These are phyloP conservation scores for Elsinoe australis DNA, from an alignment of 2,329 filamentous ascomycete genomes.

Conservation along the genomic window DNA sequence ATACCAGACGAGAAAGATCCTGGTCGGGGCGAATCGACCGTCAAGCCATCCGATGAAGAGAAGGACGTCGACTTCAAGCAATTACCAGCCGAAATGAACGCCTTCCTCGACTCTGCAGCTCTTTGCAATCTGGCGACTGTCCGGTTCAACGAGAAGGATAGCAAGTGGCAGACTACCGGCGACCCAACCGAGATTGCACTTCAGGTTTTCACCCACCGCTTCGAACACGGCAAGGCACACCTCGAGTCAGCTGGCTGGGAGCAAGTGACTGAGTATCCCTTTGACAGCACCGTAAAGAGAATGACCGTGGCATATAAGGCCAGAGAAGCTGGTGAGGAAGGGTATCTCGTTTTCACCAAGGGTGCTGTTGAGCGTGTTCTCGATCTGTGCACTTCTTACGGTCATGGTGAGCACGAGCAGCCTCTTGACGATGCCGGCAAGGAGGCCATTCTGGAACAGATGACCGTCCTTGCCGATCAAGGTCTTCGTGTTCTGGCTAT, in stretches of 20 bases:
- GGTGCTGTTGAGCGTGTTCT: conserved; percentile 55
- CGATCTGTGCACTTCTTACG: conserved; percentile 51
- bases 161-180: conserved; percentile 55
- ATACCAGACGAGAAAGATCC: conserved; percentile 11
- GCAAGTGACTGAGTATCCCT: conserved; percentile 27
- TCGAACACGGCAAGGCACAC: conserved; percentile 33
- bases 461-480: conserved; percentile 22
- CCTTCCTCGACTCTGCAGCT: conserved; percentile 51
- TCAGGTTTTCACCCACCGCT: conserved; percentile 63
- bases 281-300: conserved; percentile 31
- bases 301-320: conserved; percentile 29
- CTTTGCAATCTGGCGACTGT: conserved; percentile 59
- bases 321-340: conserved; percentile 13
- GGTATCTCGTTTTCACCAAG: conserved; percentile 27
- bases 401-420: conserved; percentile 34
- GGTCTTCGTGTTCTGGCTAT: conserved; percentile 31
- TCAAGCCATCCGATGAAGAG: conserved; percentile 2
- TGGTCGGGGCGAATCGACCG: not conserved
- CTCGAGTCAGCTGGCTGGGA: conserved; percentile 21
- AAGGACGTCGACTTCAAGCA: conserved; percentile 10
- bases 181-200: conserved; percentile 68
- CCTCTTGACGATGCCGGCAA: conserved; percentile 15
- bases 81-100: conserved; percentile 33
- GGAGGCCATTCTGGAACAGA: conserved; percentile 28
- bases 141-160: conserved; percentile 47